Evolutionary conservation across 768 basidiomycete genomes (phyloP), one percentile per base, ranked within the genome.

Genomic region (Termitomyces sp.): DNA sequence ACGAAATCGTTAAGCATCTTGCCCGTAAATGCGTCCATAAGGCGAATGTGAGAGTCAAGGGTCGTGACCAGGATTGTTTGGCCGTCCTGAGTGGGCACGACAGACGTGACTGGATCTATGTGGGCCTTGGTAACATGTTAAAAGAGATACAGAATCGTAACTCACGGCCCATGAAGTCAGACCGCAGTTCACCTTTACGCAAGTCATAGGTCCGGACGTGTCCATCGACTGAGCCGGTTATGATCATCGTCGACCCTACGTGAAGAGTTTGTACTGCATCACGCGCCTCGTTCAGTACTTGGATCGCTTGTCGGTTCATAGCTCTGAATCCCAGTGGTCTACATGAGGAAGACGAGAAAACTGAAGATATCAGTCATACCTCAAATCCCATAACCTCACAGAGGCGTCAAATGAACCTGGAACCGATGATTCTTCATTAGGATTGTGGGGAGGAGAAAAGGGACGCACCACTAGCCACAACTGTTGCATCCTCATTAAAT

Each of bases 131-230:
- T 29, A 56, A 36, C 52, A 60, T 47, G 29, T 50, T 56, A 54
- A n/a, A 25, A 5, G 23, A 27, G 9, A 57, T 27, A 27, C 9
- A 23, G 39, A 27, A 18, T 16, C 15, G n/a, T 12, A 27, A 82
- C 91, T 63, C 68, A 95, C 94, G 83, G 7, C 96, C 96, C 60
- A 98, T 81, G 65, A 85, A 94, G 69, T 99, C 97, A 41, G 89
- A 81, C 7, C 88, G 83, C 27, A 98, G 73, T 67, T 96, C 85
- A 22, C 97, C 97, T 75, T 89, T 93, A 50, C 97, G 88, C 31
- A 99, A 77, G 70, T 99, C 97, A 70, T 98, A 98, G 9, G 91
- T 92, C 18, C 97, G 84, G 41, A 96, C 85, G 66, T 88, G 80
- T 2, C 97, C 96, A 58, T 99, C 97, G 5, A 97, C 88, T 3